Evolutionary conservation across 2,329 filamentous ascomycete genomes (phyloP).

Genomic region (Fusarium sp.): DNA sequence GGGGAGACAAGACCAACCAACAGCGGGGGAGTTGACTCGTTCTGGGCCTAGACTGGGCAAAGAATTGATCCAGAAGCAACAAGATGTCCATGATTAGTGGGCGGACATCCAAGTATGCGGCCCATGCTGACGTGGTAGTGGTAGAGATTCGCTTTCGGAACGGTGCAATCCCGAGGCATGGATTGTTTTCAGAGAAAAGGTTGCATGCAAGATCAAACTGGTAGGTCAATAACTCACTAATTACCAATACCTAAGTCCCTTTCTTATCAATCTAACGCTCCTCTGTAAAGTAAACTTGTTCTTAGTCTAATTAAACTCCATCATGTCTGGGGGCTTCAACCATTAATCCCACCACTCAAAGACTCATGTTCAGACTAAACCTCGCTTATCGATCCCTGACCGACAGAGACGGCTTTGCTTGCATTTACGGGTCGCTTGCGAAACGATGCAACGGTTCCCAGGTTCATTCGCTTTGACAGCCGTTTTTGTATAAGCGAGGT

Average conservation of each 20-base stretch:
- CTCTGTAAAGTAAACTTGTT: not conserved
- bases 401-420: conserved; percentile 9
- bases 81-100: conserved; percentile 26
- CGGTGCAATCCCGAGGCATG: conserved; percentile 23
- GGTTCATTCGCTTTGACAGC: conserved; percentile 34
- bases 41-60: not conserved
- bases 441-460: conserved; percentile 41
- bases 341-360: not conserved
- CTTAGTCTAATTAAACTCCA: not conserved
- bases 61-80: conserved; percentile 29
- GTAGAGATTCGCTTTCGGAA: conserved; percentile 25
- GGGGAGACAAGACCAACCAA: conserved; percentile 17
- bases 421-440: conserved; percentile 36
- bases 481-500: conserved; percentile 19
- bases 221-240: not conserved
- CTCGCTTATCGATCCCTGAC: conserved; percentile 33
- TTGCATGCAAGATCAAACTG: not conserved
- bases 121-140: conserved; percentile 26
- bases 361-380: not conserved
- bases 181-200: conserved; percentile 10
- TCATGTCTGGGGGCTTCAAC: not conserved
- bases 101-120: conserved; percentile 7
- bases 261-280: not conserved
- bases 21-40: not conserved
- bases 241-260: not conserved